phyloP scores from a whole-genome alignment of 768 basidiomycete species.

The Mycena latifolia region DNA sequence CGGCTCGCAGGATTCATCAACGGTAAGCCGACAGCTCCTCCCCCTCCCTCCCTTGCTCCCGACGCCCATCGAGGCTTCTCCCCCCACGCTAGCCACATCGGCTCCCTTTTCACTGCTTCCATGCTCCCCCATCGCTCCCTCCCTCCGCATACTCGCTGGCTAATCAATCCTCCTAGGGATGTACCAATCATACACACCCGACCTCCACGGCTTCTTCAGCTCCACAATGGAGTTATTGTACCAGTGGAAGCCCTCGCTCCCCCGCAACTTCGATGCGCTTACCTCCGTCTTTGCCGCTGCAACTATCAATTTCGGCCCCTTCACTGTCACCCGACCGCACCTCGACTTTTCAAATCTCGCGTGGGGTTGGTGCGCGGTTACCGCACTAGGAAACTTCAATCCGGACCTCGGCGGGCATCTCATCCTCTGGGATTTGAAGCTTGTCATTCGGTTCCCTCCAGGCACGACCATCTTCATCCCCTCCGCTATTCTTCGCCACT shows the following conservation, averaged over 20 bases:
- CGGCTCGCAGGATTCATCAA: constrained; percentile 10
- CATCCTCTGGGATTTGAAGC: constrained; percentile 35
- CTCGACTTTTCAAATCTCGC: constrained; percentile 43
- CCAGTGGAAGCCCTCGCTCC: background rate
- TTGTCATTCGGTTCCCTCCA: constrained; percentile 42
- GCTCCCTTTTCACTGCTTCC: too few species aligned
- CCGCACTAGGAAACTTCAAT: constrained; percentile 41
- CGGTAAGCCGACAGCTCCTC: background rate
- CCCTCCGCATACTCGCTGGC: too few species aligned
- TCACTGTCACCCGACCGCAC: constrained; percentile 35
- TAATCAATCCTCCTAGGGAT: too few species aligned
- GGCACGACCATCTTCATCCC: constrained; percentile 41
- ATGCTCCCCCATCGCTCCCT: too few species aligned
- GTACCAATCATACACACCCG: background rate
- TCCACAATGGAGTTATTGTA: background rate
- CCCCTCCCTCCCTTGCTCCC: background rate
- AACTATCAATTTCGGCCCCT: constrained; percentile 46
- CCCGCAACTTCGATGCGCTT: background rate
- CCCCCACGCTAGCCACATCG: too few species aligned
- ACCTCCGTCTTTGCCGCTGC: constrained; percentile 37
- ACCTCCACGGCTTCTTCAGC: constrained; percentile 1
- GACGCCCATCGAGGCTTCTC: too few species aligned
- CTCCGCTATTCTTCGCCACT: constrained; percentile 35
- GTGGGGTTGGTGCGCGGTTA: constrained; percentile 44
- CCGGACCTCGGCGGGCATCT: constrained; percentile 34